Conservation (phyloP, 306 rosid genomes). For the Inga laurina region DNA sequence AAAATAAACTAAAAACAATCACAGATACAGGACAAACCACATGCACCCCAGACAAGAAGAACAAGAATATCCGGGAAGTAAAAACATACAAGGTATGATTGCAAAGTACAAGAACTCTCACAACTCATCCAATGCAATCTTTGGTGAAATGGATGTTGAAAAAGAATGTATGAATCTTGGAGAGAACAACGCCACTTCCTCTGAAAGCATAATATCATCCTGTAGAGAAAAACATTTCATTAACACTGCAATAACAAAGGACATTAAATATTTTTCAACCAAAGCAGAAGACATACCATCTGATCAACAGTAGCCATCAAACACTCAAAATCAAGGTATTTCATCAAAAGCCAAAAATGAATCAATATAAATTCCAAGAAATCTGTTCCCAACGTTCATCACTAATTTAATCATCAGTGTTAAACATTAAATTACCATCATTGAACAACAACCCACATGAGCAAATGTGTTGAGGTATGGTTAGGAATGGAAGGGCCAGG, state of each 20-base stretch:
- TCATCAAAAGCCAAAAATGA: background rate
- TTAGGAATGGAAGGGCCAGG: background rate
- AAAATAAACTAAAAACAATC: constrained; percentile 13
- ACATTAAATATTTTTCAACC: background rate
- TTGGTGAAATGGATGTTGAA: constrained; percentile 28
- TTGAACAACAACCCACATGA: background rate
- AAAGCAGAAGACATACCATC: constrained; percentile 25
- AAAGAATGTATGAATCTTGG: constrained; percentile 28
- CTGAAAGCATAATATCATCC: constrained; percentile 29
- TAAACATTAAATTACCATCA: background rate
- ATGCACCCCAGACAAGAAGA: constrained; percentile 25
- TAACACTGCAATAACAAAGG: constrained; percentile 20
- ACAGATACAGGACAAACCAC: background rate
- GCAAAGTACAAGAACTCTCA: constrained; percentile 22
- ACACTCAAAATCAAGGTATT: constrained; percentile 12
- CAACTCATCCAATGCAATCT: constrained; percentile 33
- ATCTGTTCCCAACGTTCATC: background rate
- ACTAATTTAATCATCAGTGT: background rate
- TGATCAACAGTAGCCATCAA: constrained; percentile 11
- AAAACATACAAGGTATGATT: constrained; percentile 40
- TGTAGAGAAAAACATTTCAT: constrained; percentile 22
- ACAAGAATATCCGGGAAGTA: constrained; percentile 2
- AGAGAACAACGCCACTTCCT: constrained; percentile 15
- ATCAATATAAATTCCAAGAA: constrained; percentile 3
- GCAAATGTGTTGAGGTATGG: background rate